phyloP scores from a whole-genome alignment of 352 stramenopile species.

The Pythium dissimile region DNA sequence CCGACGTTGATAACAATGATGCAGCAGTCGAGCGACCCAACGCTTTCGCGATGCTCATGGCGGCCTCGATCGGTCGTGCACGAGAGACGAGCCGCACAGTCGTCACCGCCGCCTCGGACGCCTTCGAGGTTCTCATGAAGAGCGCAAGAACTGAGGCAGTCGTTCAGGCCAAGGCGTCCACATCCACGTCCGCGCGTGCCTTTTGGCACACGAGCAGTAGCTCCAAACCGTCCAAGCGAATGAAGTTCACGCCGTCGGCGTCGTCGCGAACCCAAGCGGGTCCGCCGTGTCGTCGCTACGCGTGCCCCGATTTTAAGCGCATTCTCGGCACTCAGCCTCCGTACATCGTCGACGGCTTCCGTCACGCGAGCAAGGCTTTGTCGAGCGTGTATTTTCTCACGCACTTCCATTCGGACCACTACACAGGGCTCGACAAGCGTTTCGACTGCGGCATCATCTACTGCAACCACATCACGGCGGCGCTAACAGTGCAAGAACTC shows the following conservation, averaged over 20 bases:
- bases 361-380: conserved; percentile 68
- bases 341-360: conserved; percentile 89
- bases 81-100: not conserved
- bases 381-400: conserved; percentile 94
- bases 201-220: conserved; percentile 17
- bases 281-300: conserved; percentile 15
- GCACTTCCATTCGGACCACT: conserved; percentile 98
- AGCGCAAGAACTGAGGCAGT: conserved; percentile 62
- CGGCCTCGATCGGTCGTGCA: conserved; percentile 17
- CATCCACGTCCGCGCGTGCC: conserved; percentile 5
- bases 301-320: conserved; percentile 78
- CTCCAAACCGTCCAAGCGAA: conserved; percentile 15
- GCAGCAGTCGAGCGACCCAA: conserved; percentile 16
- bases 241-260: conserved; percentile 1
- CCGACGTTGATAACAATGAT: not conserved
- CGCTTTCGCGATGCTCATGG: conserved; percentile 62
- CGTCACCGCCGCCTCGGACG: conserved; percentile 37
- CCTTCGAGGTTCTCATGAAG: conserved; percentile 84
- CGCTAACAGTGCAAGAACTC: conserved; percentile 90
- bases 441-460: conserved; percentile 95
- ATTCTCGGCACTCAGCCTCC: conserved; percentile 68
- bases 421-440: conserved; percentile 85
- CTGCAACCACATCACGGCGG: conserved; percentile 91
- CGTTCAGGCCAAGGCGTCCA: conserved; percentile 8
- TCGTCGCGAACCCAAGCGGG: not conserved